Evolutionary conservation across 2,329 filamentous ascomycete genomes (phyloP), one percentile per base, ranked within the genome.

Genomic region (Plenodomus lindquistii): DNA sequence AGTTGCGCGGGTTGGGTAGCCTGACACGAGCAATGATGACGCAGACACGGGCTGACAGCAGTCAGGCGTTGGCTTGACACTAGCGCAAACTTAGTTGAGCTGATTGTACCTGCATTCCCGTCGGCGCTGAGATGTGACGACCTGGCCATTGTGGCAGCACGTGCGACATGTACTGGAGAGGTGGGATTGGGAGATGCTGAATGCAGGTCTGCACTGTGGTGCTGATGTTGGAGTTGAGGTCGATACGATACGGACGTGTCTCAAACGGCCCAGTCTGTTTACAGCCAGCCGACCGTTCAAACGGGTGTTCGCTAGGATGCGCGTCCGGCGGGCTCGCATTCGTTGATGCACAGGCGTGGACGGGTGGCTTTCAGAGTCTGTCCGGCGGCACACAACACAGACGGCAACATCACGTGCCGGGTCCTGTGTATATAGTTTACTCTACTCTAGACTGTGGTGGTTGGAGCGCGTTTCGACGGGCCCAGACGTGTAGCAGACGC

Each of bases 61-160:
- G 44, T 17, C 27, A 37, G 20, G 24, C 17, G 42, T 39, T 42
- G 49, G 41, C 34, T 37, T 36, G 38, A 13, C 27, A 29, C 42
- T 52, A 52, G 49, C 46, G 49, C 34, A 29, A 36, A 41, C 24
- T 20, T 31, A 27, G 42, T 22, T n/a, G 31, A 45, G 31, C 35
- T 40, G 44, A 42, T 38, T 46, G 39, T 52, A 48, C 51, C 42
- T 48, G 47, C 48, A 42, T 49, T 40, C 27, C 24, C 17, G 42
- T 35, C 42, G 41, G 40, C 40, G 44, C 40, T 27, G 37, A 37
- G 27, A 31, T 31, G 6, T 31, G 27, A 13, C 27, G 27, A 13
- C 27, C 11, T 31, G 27, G 11, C 27, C 11, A 13, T 31, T 13
- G 11, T 13, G 27, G 27, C 6, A 8, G 11, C 9, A 7, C 6